A percentile compares a stretch with the other conserved stretches of the same genome.
Conservation (phyloP, 768 basidiomycete genomes). For the Suillus americanus region DNA sequence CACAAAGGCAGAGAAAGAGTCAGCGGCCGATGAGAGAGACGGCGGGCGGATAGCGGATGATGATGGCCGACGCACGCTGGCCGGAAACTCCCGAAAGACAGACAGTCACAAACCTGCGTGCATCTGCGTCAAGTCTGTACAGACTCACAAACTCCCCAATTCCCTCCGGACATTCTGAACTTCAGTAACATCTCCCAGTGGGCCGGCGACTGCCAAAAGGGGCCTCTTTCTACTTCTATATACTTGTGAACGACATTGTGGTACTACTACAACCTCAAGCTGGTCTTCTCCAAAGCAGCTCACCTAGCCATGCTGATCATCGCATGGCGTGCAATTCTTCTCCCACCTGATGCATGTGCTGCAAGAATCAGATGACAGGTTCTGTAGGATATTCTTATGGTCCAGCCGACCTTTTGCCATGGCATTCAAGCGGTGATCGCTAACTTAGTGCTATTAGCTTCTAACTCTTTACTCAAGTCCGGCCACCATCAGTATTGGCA, state of each 20-base stretch:
- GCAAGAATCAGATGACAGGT: not conserved
- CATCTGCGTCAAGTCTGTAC: not conserved
- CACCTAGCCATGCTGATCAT: not conserved
- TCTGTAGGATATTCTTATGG: not conserved
- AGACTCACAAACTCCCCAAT: too few relatives aligned
- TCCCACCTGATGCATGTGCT: not conserved
- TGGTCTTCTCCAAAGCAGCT: not conserved
- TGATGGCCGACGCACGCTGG: too few relatives aligned
- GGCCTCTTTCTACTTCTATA: not conserved
- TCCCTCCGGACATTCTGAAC: too few relatives aligned
- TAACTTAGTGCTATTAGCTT: not conserved
- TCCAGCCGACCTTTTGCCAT: not conserved
- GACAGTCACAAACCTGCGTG: too few relatives aligned
- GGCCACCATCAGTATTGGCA: not conserved
- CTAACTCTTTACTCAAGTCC: not conserved
- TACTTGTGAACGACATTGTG: not conserved
- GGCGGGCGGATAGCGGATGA: too few relatives aligned
- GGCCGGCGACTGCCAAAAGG: not conserved
- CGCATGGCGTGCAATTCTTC: not conserved
- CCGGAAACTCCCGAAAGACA: too few relatives aligned
- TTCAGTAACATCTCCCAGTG: not conserved
- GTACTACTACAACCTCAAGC: not conserved
- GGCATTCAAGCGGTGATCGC: not conserved
- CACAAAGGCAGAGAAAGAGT: too few relatives aligned
- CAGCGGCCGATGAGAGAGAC: too few relatives aligned